phyloP scores from a whole-genome alignment of 2,329 filamentous ascomycete species.

The Helotiales sp. region DNA sequence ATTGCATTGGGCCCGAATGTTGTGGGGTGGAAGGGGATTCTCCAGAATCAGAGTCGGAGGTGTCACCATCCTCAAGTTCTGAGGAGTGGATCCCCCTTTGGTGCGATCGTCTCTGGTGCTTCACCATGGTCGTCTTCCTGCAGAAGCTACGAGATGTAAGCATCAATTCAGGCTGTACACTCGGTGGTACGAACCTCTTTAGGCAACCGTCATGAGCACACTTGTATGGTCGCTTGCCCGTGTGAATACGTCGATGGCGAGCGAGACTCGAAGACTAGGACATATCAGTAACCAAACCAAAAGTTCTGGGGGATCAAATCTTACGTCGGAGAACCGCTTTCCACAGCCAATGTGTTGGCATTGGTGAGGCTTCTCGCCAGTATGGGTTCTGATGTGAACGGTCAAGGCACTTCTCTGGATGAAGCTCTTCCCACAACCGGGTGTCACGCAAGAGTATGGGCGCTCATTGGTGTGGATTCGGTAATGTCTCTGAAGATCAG shows the following conservation, averaged over 20 bases:
- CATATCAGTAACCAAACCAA: slow-evolving; percentile 24
- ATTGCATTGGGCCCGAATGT: slow-evolving; percentile 54
- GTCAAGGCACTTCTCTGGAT: slow-evolving; percentile 73
- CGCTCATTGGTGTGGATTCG: slow-evolving; percentile 75
- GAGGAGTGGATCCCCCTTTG: slow-evolving; percentile 61
- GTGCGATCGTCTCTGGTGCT: slow-evolving; percentile 67
- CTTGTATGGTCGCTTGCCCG: slow-evolving; percentile 70
- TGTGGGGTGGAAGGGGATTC: slow-evolving; percentile 64
- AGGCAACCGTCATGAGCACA: slow-evolving; percentile 55
- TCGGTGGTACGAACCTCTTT: slow-evolving; percentile 41
- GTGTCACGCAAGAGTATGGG: slow-evolving; percentile 65
- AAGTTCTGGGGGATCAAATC: neutral
- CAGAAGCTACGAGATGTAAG: slow-evolving; percentile 60
- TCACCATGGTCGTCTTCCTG: slow-evolving; percentile 74
- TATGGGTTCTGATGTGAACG: slow-evolving; percentile 73
- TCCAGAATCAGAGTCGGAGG: slow-evolving; percentile 48
- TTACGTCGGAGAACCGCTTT: slow-evolving; percentile 71
- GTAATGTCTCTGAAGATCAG: slow-evolving; percentile 71
- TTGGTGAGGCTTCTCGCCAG: slow-evolving; percentile 73
- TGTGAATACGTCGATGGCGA: slow-evolving; percentile 70
- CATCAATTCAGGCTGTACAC: slow-evolving; percentile 16
- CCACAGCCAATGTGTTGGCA: slow-evolving; percentile 69
- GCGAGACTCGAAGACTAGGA: slow-evolving; percentile 45
- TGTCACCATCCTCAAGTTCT: slow-evolving; percentile 49
- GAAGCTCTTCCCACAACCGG: slow-evolving; percentile 71